phyloP scores from a whole-genome alignment of 441 rosid genomes.

The Gossypium lobatum region DNA sequence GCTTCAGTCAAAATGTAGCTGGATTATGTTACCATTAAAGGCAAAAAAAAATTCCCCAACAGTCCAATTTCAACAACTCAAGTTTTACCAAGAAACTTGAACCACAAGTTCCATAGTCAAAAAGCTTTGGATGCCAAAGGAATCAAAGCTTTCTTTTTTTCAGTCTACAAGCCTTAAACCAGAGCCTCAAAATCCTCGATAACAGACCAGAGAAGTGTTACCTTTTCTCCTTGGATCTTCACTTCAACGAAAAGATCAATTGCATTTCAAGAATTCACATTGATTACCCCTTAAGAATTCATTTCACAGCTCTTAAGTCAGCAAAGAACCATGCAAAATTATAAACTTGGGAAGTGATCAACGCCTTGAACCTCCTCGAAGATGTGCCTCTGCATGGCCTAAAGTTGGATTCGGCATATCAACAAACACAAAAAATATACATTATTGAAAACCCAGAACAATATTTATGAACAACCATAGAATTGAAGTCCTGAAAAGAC shows the following conservation, averaged over 20 bases:
- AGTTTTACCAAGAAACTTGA: slow-evolving; percentile 32
- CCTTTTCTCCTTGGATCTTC: slow-evolving; percentile 17
- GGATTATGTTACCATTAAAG: neutral
- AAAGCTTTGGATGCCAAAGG: slow-evolving; percentile 34
- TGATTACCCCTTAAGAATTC: neutral
- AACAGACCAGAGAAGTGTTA: neutral
- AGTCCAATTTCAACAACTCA: slow-evolving; percentile 24
- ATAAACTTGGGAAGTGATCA: neutral
- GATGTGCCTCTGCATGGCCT: slow-evolving; percentile 3
- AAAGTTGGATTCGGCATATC: neutral
- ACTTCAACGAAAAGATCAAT: slow-evolving; percentile 24
- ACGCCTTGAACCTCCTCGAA: slow-evolving; percentile 2
- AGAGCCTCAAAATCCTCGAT: slow-evolving; percentile 23
- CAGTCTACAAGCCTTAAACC: slow-evolving; percentile 20
- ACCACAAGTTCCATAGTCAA: slow-evolving; percentile 20
- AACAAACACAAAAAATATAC: neutral
- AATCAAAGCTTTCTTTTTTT: slow-evolving; percentile 24
- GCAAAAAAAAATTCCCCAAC: neutral
- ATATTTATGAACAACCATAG: neutral
- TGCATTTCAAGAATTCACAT: neutral
- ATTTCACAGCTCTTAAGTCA: neutral
- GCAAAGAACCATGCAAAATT: neutral
- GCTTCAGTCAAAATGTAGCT: slow-evolving; percentile 17
- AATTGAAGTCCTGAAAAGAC: slow-evolving; percentile 9
- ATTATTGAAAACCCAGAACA: neutral